Evolutionary conservation across 345 rosid genomes (phyloP), one percentile per base, ranked within the genome.

Genomic region (Toxicodendron radicans): DNA sequence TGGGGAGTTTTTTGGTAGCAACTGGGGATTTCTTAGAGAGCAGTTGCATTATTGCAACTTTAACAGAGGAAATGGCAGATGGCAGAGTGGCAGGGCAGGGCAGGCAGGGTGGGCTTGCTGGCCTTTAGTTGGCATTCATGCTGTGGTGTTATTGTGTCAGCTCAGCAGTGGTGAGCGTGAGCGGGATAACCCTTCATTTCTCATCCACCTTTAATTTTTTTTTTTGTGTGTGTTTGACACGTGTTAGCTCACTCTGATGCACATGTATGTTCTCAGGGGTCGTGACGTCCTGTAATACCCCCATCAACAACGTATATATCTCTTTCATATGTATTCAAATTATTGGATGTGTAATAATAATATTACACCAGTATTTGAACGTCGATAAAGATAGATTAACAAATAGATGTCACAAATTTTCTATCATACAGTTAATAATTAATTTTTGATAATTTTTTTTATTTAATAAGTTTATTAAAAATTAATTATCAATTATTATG

Each of bases 261-360:
- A 77, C 78, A 80, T 3, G 79, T 80, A 83, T n/a, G 81, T 78
- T 27, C 32, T 7, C 75, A 62, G 30, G 72, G 86, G 86, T n/a
- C n/a, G n/a, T n/a, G n/a, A n/a, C n/a, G 83, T 75, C 83, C 65
- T 78, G 60, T 79, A 65, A 21, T 3, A 53, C 23, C 32, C 13
- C 51, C 10, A 46, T 46, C 66, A 59, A 58, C 51, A 66, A 18
- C 2, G 13, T 38, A 64, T 27, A 27, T 27, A 27, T 27, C 2
- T 57, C 27, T 9, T 46, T 13, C 51, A 46, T 9, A 13, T 8
- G 51, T 13, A 27, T 27, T 27, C 30, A 27, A 27, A 27, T 27
- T 27, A 27, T 27, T n/a, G n/a, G n/a, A n/a, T n/a, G n/a, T n/a
- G n/a, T n/a, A n/a, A n/a, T n/a, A n/a, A n/a, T 27, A 27, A 27